These are phyloP conservation scores for Cryptococcus sp. DNA, from an alignment of 1,284 basidiomycete genomes.

Conservation along the genomic window DNA sequence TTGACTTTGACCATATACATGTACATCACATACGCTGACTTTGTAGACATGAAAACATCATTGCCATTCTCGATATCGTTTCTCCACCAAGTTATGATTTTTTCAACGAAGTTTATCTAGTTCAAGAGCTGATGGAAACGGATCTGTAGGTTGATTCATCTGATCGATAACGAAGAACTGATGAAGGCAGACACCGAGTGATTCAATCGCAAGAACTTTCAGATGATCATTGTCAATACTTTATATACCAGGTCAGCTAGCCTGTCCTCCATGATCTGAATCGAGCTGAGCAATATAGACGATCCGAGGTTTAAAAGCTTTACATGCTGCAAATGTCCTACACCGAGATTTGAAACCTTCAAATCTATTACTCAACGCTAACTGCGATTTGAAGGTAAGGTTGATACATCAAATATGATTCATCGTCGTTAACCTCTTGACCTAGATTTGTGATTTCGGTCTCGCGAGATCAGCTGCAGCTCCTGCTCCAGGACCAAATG, in stretches of 20 bases:
- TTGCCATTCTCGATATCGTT: conserved; percentile 91
- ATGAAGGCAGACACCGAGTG: conserved; percentile 53
- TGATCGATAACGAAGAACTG: background rate
- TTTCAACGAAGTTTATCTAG: conserved; percentile 77
- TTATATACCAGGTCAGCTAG: conserved; percentile 74
- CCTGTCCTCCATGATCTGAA: background rate
- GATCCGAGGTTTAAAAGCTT: conserved; percentile 81
- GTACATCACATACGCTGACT: background rate
- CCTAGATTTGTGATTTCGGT: conserved; percentile 81
- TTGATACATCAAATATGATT: background rate
- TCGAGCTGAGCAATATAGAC: conserved; percentile 53
- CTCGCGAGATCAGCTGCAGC: conserved; percentile 72
- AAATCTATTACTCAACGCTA: conserved; percentile 85
- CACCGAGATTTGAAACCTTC: conserved; percentile 89
- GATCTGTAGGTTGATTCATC: conserved; percentile 51
- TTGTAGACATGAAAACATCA: conserved; percentile 61
- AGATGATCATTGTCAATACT: conserved; percentile 92
- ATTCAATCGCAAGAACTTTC: conserved; percentile 74
- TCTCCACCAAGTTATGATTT: conserved; percentile 78
- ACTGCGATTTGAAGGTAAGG: conserved; percentile 84
- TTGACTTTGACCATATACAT: too few relatives aligned
- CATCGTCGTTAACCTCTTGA: background rate
- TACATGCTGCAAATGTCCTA: conserved; percentile 84
- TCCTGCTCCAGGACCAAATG: conserved; percentile 69
- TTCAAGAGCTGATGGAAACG: conserved; percentile 78